Evolutionary conservation across 768 basidiomycete genomes (phyloP), one percentile per base, ranked within the genome.

Genomic region (Pilatotrama ljubarskyi): DNA sequence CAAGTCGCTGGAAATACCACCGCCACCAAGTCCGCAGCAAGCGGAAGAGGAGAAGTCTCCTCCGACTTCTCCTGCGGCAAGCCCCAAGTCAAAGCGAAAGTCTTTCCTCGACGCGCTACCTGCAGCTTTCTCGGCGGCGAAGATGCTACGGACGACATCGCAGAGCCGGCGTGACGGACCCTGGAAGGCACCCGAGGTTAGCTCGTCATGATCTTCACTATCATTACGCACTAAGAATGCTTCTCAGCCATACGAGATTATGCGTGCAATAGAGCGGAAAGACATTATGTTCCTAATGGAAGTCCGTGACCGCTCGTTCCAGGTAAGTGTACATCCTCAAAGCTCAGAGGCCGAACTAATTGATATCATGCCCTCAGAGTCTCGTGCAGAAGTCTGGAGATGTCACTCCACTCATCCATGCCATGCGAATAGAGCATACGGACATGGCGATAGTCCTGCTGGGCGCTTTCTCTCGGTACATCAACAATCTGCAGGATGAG

Each of bases 401-500:
- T 40, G 85, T 87, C 22, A 94, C 94, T 1, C 95, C 95, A 7
- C 83, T 98, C 14, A 82, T 97, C 7, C 93, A 98, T 69, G 93
- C 94, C 0, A 93, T 96, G 81, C 80, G 89, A 22, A 87, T 91
- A 26, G 89, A 90, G 25, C 87, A 93, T 65, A 78, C 83, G 59
- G 94, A 97, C 51, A 84, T 98, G 9, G 90, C 93, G 3, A 91
- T 98, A 60, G 68, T 96, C 5, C 78, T 98, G 2, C 72, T 97
- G 14, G 95, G 95, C 13, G 93, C 95, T 13, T 86, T 97, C 69
- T 95, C 93, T 13, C 85, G 95, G 20, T 96, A 87, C 78, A 85
- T 98, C 55, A 98, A 98, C 70, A 81, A 91, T 67, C 79, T 97
- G 0, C 86, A 90, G 59, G 93, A 93, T 59, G 84, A 82, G 44